Base-by-base conservation (phyloP, 768 basidiomycete genomes). In the Cubamyces lactineus region DNA sequence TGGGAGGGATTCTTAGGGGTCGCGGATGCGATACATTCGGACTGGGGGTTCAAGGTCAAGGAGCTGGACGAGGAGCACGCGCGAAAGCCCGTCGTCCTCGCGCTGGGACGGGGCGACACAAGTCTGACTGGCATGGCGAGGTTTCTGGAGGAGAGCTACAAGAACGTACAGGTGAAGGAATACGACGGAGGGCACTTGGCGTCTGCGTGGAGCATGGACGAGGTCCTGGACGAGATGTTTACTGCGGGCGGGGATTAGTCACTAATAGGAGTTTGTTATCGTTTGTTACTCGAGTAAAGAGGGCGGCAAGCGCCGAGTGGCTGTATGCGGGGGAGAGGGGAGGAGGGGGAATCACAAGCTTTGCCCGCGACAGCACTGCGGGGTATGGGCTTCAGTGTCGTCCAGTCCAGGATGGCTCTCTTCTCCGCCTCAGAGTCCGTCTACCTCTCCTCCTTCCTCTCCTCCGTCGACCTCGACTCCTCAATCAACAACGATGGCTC, bases 361-460 rank as follows among this genome's bases (percentile, higher is more conserved):
- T 63, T 39, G 26, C 24, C 28, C 28, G 30, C 39, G 40, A 48
- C 48, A 21, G 41, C 16, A 23, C 13, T 40, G 49, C 41, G 55
- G 56, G 55, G 48, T 41, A 48, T 41, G 45, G 30, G 38, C 52
- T 39, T 46, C 5, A 17, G 34, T 34, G 34, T 34, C 34, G 34
- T 21, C 41, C 7, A 41, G 19, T 16, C 46, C 26, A 11, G 19
- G n/a, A 86, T 86, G 86, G 80, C 87, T 28, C 77, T 91, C 56
- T 80, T 91, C 69, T 84, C 86, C 1, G 84, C 85, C 23, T 75
- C 85, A 17, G 89, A 91, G 77, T 82, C 84, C 4, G 79, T 84
- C 72, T 85, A 83, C 28, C 84, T 91, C 72, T 85, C 89, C 76
- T 80, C 85, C 26, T 90, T 91, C 70, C 81, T 90, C 60, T 80